Percentiles rank a stretch among this genome's conserved stretches.
Conservation (phyloP, 768 basidiomycete species). For the Porpolomopsis calyptriformis region DNA sequence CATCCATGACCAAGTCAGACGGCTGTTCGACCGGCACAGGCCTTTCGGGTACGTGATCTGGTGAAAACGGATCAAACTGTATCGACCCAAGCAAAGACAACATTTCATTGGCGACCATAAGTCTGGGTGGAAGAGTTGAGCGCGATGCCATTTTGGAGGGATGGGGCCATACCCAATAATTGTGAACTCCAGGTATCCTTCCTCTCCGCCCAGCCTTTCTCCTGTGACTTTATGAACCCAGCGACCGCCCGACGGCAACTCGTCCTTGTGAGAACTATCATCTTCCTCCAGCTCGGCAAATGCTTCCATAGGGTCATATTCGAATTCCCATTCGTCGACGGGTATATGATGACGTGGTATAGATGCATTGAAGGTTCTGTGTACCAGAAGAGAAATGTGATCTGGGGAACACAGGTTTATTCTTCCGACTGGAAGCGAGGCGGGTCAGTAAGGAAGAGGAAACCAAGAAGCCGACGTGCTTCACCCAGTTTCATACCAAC, state of each 20-base stretch:
- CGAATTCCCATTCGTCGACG: constrained; percentile 69
- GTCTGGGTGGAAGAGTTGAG: constrained; percentile 31
- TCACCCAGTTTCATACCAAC: constrained; percentile 72
- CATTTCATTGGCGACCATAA: constrained; percentile 91
- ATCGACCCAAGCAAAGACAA: constrained; percentile 79
- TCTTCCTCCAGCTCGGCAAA: constrained; percentile 54
- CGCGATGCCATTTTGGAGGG: background rate
- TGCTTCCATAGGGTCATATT: constrained; percentile 74
- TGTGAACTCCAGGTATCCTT: constrained; percentile 67
- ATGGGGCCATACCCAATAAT: constrained; percentile 65
- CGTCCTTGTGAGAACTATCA: constrained; percentile 13
- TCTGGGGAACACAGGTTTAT: constrained; percentile 86
- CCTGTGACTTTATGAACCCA: constrained; percentile 75
- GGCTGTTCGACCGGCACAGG: constrained; percentile 9
- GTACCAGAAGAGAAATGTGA: constrained; percentile 81
- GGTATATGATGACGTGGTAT: constrained; percentile 91
- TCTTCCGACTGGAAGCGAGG: constrained; percentile 55
- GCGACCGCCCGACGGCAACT: constrained; percentile 43
- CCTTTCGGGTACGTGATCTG: constrained; percentile 34
- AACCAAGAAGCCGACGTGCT: constrained; percentile 16
- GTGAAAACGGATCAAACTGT: constrained; percentile 65
- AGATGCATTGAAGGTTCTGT: constrained; percentile 89
- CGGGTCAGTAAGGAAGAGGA: background rate
- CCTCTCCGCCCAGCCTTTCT: constrained; percentile 54
- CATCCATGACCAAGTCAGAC: constrained; percentile 11